A percentile compares a stretch with the other conserved stretches of the same genome.
Conservation (phyloP, 768 basidiomycete genomes). For the Gautieria morchelliformis region DNA sequence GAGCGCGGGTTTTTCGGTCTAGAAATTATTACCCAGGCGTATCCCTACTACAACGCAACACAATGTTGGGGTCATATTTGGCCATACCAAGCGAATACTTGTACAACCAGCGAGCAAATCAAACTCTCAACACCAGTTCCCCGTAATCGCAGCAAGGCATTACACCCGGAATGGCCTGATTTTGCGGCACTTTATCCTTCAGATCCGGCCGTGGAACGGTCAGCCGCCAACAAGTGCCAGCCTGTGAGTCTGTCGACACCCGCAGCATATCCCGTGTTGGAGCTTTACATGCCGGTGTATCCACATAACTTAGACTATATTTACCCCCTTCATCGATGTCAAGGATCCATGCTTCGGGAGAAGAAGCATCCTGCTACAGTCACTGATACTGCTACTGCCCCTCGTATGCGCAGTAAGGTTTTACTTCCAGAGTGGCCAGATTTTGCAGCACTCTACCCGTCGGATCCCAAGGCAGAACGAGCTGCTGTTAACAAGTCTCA, state of each 20-base stretch:
- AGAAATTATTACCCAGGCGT: not conserved
- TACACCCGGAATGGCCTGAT: slow-evolving; percentile 1
- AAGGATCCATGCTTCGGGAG: not conserved
- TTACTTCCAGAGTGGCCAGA: not conserved
- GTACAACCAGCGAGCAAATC: not conserved
- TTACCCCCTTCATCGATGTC: slow-evolving; percentile 19
- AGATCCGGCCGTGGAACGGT: not conserved
- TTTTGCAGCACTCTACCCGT: not conserved
- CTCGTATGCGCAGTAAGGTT: not conserved
- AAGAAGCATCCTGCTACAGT: not conserved
- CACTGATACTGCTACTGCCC: not conserved
- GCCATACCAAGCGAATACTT: slow-evolving; percentile 18
- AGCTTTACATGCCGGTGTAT: slow-evolving; percentile 23
- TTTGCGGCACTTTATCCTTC: not conserved
- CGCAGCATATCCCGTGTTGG: not conserved
- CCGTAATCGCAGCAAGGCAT: not conserved
- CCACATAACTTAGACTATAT: slow-evolving; percentile 28
- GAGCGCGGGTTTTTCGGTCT: slow-evolving; percentile 24
- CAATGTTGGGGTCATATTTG: slow-evolving; percentile 24
- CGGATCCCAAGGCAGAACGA: not conserved
- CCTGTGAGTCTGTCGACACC: not conserved
- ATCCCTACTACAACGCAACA: slow-evolving; percentile 6
- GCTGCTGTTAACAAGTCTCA: not conserved
- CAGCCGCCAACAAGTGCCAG: not conserved
- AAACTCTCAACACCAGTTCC: not conserved